Evolutionary conservation across 768 basidiomycete genomes (phyloP).

Genomic region (Agaricus blazei): DNA sequence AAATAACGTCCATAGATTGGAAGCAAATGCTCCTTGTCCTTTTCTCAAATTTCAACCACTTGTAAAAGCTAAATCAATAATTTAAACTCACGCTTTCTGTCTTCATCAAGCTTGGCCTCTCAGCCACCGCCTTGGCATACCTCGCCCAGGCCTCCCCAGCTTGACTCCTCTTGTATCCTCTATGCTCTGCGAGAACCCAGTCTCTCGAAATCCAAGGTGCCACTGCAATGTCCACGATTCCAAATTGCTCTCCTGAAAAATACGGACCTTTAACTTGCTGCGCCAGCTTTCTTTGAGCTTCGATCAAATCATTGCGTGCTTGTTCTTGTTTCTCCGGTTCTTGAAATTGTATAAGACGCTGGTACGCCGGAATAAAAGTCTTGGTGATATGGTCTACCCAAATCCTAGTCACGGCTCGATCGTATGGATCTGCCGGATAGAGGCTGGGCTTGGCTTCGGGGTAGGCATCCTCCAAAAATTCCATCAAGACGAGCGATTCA

Average conservation of each 20-base stretch:
- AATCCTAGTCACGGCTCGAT: conserved; percentile 47
- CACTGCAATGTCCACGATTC: conserved; percentile 46
- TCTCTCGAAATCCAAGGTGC: conserved; percentile 52
- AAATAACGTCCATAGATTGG: conserved; percentile 52
- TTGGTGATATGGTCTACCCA: conserved; percentile 56
- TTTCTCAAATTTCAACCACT: neutral
- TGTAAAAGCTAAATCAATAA: neutral
- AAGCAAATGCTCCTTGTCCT: conserved; percentile 30
- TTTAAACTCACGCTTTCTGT: conserved; percentile 33
- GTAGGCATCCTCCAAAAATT: conserved; percentile 64
- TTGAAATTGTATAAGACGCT: conserved; percentile 43
- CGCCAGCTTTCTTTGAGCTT: conserved; percentile 25
- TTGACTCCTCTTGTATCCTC: conserved; percentile 39
- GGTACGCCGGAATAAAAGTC: conserved; percentile 45
- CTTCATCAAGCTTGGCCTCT: conserved; percentile 39
- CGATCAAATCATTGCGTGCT: conserved; percentile 23
- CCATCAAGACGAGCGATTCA: conserved; percentile 59
- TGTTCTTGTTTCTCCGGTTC: conserved; percentile 21
- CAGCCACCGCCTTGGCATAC: conserved; percentile 38
- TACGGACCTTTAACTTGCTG: conserved; percentile 41
- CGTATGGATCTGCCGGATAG: conserved; percentile 47
- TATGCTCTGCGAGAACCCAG: conserved; percentile 42
- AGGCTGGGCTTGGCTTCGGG: conserved; percentile 37
- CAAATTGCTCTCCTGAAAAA: conserved; percentile 51
- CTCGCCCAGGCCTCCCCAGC: conserved; percentile 39